phyloP scores from a whole-genome alignment of 2,329 filamentous ascomycete genomes.

The Claviceps sp. region DNA sequence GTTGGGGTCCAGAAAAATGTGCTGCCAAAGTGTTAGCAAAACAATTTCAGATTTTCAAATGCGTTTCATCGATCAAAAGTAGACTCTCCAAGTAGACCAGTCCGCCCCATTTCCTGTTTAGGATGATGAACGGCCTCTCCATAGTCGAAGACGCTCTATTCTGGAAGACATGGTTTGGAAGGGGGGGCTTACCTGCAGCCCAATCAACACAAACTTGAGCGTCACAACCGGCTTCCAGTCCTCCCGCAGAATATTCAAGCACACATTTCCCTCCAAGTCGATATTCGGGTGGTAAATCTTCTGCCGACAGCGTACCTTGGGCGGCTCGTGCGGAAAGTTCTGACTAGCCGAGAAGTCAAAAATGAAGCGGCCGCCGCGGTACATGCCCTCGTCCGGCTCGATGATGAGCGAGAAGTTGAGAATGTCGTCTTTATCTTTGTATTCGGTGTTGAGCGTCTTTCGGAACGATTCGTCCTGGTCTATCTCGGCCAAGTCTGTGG shows the following conservation, averaged over 20 bases:
- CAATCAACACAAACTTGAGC: slow-evolving; percentile 90
- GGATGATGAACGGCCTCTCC: no score
- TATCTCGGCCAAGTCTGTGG: slow-evolving; percentile 66
- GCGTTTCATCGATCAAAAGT: no score
- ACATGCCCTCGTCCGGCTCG: slow-evolving; percentile 75
- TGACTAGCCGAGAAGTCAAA: slow-evolving; percentile 90
- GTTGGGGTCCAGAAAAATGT: slow-evolving; percentile 95
- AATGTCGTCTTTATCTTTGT: slow-evolving; percentile 73
- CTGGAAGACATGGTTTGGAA: no score
- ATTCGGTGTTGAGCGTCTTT: slow-evolving; percentile 67
- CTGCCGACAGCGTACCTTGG: slow-evolving; percentile 91
- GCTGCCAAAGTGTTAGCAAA: slow-evolving; percentile 37
- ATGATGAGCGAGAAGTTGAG: slow-evolving; percentile 74
- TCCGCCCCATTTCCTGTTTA: no score
- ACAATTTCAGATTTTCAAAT: no score
- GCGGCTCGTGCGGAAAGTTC: slow-evolving; percentile 93
- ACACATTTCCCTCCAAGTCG: slow-evolving; percentile 93
- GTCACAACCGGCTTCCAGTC: slow-evolving; percentile 99
- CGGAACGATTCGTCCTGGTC: slow-evolving; percentile 41
- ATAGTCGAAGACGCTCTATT: no score
- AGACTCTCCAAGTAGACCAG: no score
- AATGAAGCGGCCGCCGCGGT: slow-evolving; percentile 75
- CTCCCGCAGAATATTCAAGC: slow-evolving; percentile 90
- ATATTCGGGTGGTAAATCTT: slow-evolving; percentile 99
- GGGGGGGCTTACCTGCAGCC: slow-evolving; percentile 55